Conservation (phyloP, 768 basidiomycete genomes). For the Termitomyces sp. region DNA sequence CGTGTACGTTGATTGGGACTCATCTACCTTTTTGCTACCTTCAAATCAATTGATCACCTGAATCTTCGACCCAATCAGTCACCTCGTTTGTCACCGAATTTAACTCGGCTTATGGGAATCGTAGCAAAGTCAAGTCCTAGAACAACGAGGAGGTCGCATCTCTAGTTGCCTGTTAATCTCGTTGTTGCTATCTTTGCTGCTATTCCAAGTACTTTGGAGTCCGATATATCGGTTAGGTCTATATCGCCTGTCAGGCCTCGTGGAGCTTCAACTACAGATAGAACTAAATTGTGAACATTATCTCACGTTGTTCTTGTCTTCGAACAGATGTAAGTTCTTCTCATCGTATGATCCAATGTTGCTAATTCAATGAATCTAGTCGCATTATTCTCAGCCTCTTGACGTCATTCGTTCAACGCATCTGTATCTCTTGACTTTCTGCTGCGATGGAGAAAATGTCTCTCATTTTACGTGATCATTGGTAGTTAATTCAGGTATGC, state of each 20-base stretch:
- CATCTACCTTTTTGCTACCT: not conserved
- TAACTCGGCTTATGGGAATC: too few species aligned
- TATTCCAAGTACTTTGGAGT: not conserved
- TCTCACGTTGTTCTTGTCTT: not conserved
- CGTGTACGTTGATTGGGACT: not conserved
- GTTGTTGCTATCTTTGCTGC: not conserved
- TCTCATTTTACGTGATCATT: not conserved
- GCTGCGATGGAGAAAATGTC: not conserved
- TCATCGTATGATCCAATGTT: not conserved
- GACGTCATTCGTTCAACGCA: not conserved
- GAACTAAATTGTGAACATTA: not conserved
- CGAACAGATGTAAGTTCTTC: not conserved
- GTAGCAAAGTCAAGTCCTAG: not conserved
- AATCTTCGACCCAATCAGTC: not conserved
- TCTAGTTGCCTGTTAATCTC: not conserved
- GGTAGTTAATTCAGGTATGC: not conserved
- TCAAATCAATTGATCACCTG: not conserved
- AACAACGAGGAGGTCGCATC: slow-evolving; percentile 3
- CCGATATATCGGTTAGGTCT: not conserved
- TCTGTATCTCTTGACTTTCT: not conserved
- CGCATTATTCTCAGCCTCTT: not conserved
- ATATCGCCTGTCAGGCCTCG: not conserved
- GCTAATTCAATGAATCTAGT: not conserved
- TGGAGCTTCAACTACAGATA: not conserved
- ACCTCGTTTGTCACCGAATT: not conserved